A percentile compares a stretch with the other conserved stretches of the same genome.
Conservation (phyloP, 202 grass and related monocot genomes). For the Saccharum hybrid region DNA sequence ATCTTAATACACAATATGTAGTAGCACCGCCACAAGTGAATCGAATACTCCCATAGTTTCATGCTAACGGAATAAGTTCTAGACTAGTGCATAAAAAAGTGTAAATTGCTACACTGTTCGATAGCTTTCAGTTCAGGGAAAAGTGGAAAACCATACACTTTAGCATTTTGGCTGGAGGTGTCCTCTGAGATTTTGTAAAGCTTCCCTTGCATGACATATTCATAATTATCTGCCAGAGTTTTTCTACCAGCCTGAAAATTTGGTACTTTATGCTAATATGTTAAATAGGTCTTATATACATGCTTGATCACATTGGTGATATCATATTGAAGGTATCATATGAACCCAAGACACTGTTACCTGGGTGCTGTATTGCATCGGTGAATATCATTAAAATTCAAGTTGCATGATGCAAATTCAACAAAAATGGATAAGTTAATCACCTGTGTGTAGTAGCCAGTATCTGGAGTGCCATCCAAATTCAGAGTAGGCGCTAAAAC, state of each 20-base stretch:
- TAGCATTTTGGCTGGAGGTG: slow-evolving; percentile 45
- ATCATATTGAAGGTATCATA: background rate
- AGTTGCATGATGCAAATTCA: background rate
- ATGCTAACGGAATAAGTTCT: too few relatives aligned
- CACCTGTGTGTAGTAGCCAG: slow-evolving; percentile 63
- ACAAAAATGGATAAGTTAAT: background rate
- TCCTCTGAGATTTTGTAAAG: slow-evolving; percentile 72
- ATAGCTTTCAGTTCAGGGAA: background rate
- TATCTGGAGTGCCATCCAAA: slow-evolving; percentile 73
- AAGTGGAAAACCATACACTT: slow-evolving; percentile 47
- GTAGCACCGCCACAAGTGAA: too few relatives aligned
- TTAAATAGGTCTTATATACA: too few relatives aligned
- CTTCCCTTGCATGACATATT: slow-evolving; percentile 83
- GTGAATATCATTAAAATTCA: slow-evolving; percentile 1
- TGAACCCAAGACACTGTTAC: background rate
- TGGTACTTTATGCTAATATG: too few relatives aligned
- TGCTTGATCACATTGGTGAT: background rate
- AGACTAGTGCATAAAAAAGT: background rate
- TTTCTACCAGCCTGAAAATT: slow-evolving; percentile 53
- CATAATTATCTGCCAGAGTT: slow-evolving; percentile 67
- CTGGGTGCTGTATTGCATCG: background rate
- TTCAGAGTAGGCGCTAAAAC: slow-evolving; percentile 61
- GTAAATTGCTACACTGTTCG: background rate
- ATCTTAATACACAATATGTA: too few relatives aligned
- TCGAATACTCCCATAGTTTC: too few relatives aligned